Evolutionary conservation across 2,329 filamentous ascomycete genomes (phyloP).

Genomic region (Sordariomycetes sp.): DNA sequence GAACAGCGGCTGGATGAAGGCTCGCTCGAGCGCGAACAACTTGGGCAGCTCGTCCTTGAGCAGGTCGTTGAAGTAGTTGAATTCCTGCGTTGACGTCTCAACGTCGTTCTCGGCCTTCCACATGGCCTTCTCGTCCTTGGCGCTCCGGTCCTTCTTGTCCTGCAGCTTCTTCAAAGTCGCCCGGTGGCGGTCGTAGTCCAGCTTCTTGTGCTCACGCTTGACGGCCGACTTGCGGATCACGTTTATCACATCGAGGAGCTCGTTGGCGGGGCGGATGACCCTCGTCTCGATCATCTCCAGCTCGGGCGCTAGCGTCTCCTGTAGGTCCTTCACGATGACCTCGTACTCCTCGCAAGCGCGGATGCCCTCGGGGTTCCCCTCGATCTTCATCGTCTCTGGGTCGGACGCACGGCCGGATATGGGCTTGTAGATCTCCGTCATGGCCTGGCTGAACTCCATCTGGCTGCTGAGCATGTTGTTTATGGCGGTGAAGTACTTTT

Average conservation of each 20-base stretch:
- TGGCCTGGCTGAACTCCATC: constrained; percentile 94
- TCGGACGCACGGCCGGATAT: constrained; percentile 94
- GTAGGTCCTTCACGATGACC: constrained; percentile 73
- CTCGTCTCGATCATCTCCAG: constrained; percentile 94
- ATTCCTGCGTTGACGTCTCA: constrained; percentile 87
- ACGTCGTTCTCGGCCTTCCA: constrained; percentile 92
- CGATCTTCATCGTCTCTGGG: constrained; percentile 65
- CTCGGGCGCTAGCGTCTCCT: constrained; percentile 78
- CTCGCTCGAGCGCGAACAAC: constrained; percentile 75
- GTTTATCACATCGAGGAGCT: constrained; percentile 90
- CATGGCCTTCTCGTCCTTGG: constrained; percentile 95
- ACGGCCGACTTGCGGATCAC: constrained; percentile 75
- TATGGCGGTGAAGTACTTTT: constrained; percentile 95
- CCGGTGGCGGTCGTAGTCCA: constrained; percentile 87
- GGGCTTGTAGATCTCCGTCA: constrained; percentile 94
- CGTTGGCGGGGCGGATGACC: constrained; percentile 83
- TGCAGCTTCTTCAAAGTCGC: constrained; percentile 81
- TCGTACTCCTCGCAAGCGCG: constrained; percentile 95
- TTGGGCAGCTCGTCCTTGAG: constrained; percentile 92
- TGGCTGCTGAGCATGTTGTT: constrained; percentile 96
- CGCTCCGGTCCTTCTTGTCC: constrained; percentile 90
- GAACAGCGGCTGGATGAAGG: constrained; percentile 95
- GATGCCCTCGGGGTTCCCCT: constrained; percentile 89
- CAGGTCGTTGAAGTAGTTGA: constrained; percentile 94
- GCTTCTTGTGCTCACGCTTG: constrained; percentile 94